Conservation (phyloP, 768 basidiomycete species). For the Podaxis sp. region DNA sequence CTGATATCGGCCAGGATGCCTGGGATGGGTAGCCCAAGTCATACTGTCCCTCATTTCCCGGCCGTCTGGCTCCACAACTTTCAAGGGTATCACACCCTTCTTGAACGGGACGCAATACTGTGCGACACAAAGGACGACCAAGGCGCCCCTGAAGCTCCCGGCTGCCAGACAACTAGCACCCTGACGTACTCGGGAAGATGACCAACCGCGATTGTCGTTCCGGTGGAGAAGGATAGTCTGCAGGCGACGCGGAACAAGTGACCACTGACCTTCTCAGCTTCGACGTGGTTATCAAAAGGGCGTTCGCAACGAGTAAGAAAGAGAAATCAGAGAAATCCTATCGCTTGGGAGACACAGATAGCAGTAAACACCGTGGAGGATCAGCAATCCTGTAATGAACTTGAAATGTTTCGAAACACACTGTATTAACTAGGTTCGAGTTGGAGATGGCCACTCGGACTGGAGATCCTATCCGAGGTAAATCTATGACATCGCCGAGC, state of each 20-base stretch:
- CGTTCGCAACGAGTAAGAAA: not conserved
- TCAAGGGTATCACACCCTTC: too few species aligned
- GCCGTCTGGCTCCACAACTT: too few species aligned
- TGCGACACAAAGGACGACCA: too few species aligned
- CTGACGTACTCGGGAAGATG: too few species aligned
- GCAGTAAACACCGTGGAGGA: too few species aligned
- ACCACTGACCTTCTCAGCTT: not conserved
- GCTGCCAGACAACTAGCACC: too few species aligned
- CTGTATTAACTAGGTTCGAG: not conserved
- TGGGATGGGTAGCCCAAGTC: too few species aligned
- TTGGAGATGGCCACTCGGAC: not conserved
- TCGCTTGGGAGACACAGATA: not conserved
- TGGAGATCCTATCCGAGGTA: constrained; percentile 4
- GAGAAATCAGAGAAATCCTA: too few species aligned
- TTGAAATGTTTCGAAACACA: not conserved
- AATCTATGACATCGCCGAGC: not conserved
- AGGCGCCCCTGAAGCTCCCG: too few species aligned
- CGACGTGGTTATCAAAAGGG: not conserved
- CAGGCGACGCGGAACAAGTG: constrained; percentile 21
- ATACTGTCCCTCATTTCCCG: too few species aligned
- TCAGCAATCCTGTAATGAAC: not conserved
- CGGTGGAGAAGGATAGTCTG: constrained; percentile 24
- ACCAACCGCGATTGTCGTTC: constrained; percentile 22
- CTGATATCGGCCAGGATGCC: too few species aligned
- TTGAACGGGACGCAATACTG: too few species aligned